These are phyloP conservation scores for Tremellales sp. DNA, from an alignment of 1,284 basidiomycete species.

Conservation along the genomic window DNA sequence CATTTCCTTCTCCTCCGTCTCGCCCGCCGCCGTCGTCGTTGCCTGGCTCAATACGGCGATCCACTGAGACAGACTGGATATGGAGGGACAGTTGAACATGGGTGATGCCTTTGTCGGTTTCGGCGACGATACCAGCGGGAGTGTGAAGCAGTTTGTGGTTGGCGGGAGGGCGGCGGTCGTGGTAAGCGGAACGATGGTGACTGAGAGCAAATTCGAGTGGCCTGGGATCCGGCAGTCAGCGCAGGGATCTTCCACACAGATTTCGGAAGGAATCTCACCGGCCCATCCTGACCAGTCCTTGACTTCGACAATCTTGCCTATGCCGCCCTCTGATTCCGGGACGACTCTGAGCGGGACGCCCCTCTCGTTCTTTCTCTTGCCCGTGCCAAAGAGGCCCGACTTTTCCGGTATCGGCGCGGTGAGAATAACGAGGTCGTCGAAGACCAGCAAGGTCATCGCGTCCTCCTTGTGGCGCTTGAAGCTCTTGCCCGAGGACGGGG, in stretches of 20 bases:
- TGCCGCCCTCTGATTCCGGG: conserved; percentile 32
- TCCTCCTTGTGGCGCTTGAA: conserved; percentile 26
- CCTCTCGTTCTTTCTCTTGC: conserved; percentile 21
- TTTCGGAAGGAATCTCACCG: conserved; percentile 25
- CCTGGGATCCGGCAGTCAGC: background rate
- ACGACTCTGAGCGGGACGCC: conserved; percentile 23
- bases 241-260: background rate
- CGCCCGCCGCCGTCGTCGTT: background rate
- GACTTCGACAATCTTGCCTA: conserved; percentile 38
- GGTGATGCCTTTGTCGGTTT: background rate
- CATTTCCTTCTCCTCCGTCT: too few relatives aligned
- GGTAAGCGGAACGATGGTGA: background rate
- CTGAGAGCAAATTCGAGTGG: background rate
- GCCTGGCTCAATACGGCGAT: background rate
- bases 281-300: conserved; percentile 32
- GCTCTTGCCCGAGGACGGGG: conserved; percentile 7
- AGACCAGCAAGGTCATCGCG: conserved; percentile 58
- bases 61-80: background rate
- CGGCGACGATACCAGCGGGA: background rate
- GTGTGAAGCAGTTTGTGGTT: background rate
- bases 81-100: background rate
- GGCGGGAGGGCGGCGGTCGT: background rate
- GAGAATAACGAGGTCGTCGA: conserved; percentile 65
- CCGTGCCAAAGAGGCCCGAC: conserved; percentile 20
- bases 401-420: conserved; percentile 43